Base-by-base conservation (phyloP, 495 filamentous ascomycete species). In the Achaetomiella virescens region DNA sequence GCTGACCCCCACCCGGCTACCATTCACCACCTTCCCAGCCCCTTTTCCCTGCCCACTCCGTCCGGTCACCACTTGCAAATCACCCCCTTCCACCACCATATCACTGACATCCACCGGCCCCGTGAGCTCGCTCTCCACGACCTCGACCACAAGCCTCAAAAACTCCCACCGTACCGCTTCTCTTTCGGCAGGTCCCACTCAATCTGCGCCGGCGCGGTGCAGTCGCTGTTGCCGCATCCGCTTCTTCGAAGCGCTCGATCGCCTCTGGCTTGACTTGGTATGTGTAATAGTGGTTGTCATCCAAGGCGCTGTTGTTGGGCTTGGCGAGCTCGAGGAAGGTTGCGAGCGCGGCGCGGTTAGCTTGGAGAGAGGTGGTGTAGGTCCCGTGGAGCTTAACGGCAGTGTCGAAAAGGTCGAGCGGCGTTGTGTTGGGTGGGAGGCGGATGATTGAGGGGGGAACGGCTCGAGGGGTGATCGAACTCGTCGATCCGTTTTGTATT, bases 41-140 rank as follows among this genome's bases (percentile, higher is more conserved):
- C 12, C 38, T 22, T 9, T 9, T 5, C n/a, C 35, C 33, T 20
- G n/a, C n/a, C n/a, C n/a, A n/a, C n/a, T n/a, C n/a, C n/a, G n/a
- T n/a, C n/a, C n/a, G n/a, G n/a, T n/a, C n/a, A n/a, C n/a, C n/a
- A n/a, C n/a, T n/a, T n/a, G n/a, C n/a, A n/a, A n/a, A n/a, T n/a
- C n/a, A n/a, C n/a, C n/a, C n/a, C n/a, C 56, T 36, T 53, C 58
- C 29, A 59, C 52, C 29, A 64, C 52, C 49, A 66, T 53, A 29
- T 60, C 63, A 4, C 58, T 55, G 20, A 64, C 20, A 31, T 68
- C 57, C 17, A 57, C 42, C 15, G 61, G 58, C 6, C 66, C 61
- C 25, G 47, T 9, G 0, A 68, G 12, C 35, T 61, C 41, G 6
- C 37, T 27, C 35, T 52, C 41, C 12, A 41, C 3, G 3, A 64